Conservation (phyloP, 768 basidiomycete genomes). For the Xerocomellus dryophilus region DNA sequence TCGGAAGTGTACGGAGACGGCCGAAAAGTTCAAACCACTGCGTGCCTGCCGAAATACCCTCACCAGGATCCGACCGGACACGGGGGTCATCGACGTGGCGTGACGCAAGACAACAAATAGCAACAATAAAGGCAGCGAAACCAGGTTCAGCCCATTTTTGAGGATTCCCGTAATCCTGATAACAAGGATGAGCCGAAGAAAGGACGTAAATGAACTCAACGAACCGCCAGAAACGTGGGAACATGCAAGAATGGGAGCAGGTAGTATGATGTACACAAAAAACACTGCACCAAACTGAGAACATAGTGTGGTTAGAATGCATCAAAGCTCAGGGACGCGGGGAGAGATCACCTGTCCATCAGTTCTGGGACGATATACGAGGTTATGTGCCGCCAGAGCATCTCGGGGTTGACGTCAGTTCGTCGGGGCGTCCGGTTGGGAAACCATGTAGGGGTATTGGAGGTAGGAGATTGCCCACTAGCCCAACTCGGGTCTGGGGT, state of each 20-base stretch:
- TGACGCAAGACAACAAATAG: constrained; percentile 86
- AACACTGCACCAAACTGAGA: constrained; percentile 72
- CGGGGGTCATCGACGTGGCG: constrained; percentile 91
- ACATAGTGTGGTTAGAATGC: constrained; percentile 14
- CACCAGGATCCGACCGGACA: constrained; percentile 75
- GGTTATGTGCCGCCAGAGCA: constrained; percentile 83
- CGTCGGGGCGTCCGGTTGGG: constrained; percentile 74
- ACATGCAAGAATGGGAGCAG: constrained; percentile 91
- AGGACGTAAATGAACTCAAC: constrained; percentile 21
- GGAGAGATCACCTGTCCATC: constrained; percentile 77
- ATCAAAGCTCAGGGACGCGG: constrained; percentile 3
- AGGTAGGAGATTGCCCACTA: constrained; percentile 33
- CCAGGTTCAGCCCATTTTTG: constrained; percentile 95
- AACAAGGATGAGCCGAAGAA: constrained; percentile 16
- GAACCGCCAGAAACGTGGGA: constrained; percentile 78
- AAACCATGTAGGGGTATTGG: constrained; percentile 61
- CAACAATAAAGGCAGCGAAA: constrained; percentile 91
- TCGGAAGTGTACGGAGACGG: constrained; percentile 82
- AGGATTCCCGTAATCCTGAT: constrained; percentile 88
- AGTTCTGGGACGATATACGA: constrained; percentile 83
- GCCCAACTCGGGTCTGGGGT: constrained; percentile 29
- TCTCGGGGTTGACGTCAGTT: constrained; percentile 82
- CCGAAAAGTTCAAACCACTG: constrained; percentile 90
- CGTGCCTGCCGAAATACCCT: constrained; percentile 85
- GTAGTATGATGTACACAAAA: constrained; percentile 90